Evolutionary conservation across 768 basidiomycete species (phyloP), one percentile per base, ranked within the genome.

Genomic region (Hericium rajendrae): DNA sequence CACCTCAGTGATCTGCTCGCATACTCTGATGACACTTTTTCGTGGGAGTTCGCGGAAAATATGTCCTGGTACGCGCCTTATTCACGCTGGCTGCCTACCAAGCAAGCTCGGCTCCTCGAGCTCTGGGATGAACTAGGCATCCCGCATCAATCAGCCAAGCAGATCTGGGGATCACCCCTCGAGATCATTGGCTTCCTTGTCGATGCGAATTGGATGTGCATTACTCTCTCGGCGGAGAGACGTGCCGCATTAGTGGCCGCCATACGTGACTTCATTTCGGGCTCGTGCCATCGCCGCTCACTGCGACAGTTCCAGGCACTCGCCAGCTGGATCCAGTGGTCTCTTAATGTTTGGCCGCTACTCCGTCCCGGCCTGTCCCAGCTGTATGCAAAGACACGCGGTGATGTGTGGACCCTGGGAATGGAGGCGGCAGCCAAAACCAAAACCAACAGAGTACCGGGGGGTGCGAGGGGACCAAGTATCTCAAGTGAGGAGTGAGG

Each of bases 91-190:
- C 56, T 71, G 12, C 76, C 76, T 0, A 6, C 53, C 0, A 63
- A 66, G 9, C 77, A 78, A 60, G 65, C 56, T 2, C n/a, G 41
- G 1, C 66, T 77, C 1, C 70, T 79, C 0, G 38, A 43, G 2
- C 68, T 78, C 1, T 77, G 72, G 70, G 76, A 78, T 60, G 49
- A 65, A 1, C 60, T 77, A 15, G 69, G 72, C 0, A 64, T 76
- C 13, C 74, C 73, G 0, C 74, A 78, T 59, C 67, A 73, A 8
- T n/a, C 64, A 9, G 32, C 52, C 4, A 79, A 78, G 57, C 78
- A 79, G 59, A 9, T 74, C 0, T 71, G n/a, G 15, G 74, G 73
- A 0, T 59, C 51, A 1, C 13, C 54, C 6, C 24, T 55, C 2
- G 61, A 1, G 72, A 72, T 2, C 67, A 70, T 4, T 51, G 12